Base-by-base conservation (phyloP, 192 early-diverging fungal genomes). In the Piromyces finnis region DNA sequence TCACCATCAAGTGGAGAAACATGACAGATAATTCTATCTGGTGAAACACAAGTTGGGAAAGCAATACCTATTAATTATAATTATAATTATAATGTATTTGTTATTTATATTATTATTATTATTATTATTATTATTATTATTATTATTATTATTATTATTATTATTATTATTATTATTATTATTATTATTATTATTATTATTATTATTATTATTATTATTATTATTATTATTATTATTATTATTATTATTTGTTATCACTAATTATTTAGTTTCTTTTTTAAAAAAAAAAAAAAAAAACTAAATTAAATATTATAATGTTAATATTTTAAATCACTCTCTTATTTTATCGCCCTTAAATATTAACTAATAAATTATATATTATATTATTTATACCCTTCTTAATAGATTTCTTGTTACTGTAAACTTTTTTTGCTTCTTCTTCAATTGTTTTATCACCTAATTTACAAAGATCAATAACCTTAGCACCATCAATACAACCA, bases 381-480 rank as follows among this genome's bases (percentile, higher is more conserved):
- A n/a, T n/a, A n/a, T n/a, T n/a, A n/a, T n/a, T n/a, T n/a, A 15
- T 81, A 92, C 88, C 91, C 87, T 95, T 96, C 77, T 83, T 79
- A 79, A 91, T 85, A 22, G 1, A 3, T 86, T 93, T 93, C 83
- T 84, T 88, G 85, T 94, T 92, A 84, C 87, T 92, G 88, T 94
- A 96, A 79, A 94, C 92, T 83, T 87, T 86, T 88, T 93, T 94
- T 84, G 90, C 85, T 28, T 86, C 90, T 78, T 93, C 94, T 80
- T 88, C 88, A 79, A 98, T 94, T 79, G 90, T 88, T 82, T 90
- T 87, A 86, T 98, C 95, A 82, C 97, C 97, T 78, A 93, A 85
- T 84, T 89, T 85, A 88, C 95, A 97, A 84, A 98, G 88, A 83
- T 95, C 94, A 81, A 94, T 82, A 78, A 96, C 88, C 82, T 89